phyloP scores from a whole-genome alignment of 1,284 basidiomycete genomes.

The Sanghuangporus weigelae region DNA sequence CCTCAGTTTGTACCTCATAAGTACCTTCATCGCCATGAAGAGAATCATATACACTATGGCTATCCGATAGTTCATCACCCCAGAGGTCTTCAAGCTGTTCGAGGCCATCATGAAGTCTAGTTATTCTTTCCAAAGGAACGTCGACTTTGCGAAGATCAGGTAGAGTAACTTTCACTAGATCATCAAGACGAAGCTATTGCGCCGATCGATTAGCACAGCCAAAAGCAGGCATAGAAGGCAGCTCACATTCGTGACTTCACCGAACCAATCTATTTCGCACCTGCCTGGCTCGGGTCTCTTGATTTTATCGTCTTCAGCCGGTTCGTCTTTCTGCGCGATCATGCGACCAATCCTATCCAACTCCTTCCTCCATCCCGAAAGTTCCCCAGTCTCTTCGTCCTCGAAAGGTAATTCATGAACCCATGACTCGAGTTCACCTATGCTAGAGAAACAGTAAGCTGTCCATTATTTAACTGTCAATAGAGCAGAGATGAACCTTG shows the following conservation, averaged over 20 bases:
- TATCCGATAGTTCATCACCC: constrained; percentile 44
- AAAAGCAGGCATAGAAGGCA: constrained; percentile 10
- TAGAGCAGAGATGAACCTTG: constrained; percentile 25
- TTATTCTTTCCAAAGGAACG: constrained; percentile 61
- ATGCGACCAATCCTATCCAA: constrained; percentile 58
- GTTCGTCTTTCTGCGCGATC: constrained; percentile 45
- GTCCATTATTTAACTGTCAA: background rate
- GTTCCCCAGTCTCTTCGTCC: constrained; percentile 40
- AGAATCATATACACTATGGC: constrained; percentile 23
- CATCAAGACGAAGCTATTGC: constrained; percentile 61
- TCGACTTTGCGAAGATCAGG: constrained; percentile 43
- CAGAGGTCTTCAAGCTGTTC: constrained; percentile 74
- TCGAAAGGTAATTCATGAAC: constrained; percentile 53
- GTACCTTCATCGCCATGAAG: constrained; percentile 28
- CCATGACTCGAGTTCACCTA: constrained; percentile 78
- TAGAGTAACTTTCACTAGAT: constrained; percentile 60
- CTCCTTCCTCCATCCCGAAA: constrained; percentile 62
- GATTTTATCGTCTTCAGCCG: constrained; percentile 40
- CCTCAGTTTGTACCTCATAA: constrained; percentile 19
- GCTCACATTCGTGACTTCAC: constrained; percentile 71
- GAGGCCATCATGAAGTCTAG: constrained; percentile 65
- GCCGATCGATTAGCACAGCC: background rate
- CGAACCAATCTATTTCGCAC: constrained; percentile 56
- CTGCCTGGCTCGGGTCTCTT: constrained; percentile 39
- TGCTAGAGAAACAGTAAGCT: constrained; percentile 28